Evolutionary conservation across 768 basidiomycete genomes (phyloP), one percentile per base, ranked within the genome.

Genomic region (Hemileccinum rubropunctum): DNA sequence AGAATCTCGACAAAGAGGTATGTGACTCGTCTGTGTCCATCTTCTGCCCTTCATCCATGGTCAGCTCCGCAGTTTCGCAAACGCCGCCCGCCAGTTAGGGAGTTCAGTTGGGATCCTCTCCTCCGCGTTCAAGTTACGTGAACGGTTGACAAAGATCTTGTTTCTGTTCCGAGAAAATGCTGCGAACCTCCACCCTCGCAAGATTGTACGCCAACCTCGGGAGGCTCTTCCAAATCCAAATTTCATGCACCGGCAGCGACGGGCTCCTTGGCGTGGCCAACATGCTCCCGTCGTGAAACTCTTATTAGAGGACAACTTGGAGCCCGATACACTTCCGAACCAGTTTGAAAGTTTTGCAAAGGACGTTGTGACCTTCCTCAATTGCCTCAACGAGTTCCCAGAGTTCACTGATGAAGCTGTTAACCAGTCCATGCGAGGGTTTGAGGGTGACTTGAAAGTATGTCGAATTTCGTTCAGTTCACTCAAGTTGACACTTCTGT

Each of bases 51-150:
- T 60, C 49, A 61, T 46, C 21, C 40, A 20, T 50, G 2, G 14
- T 40, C 45, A 79, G 75, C 73, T 80, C 10, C 72, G 78, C 8
- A 76, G 76, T 59, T 81, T 80, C 53, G 73, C 76, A 23, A 80
- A 80, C 20, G 78, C 80, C 8, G 77, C 78, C 17, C 76, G 80
- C 15, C 79, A 79, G 47, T 63, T 80, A 1, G 79, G 80, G 4
- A 78, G 77, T 47, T 81, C 79, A 0, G 77, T 81, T 32, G 80
- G 79, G 7, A 77, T 80, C 34, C 66, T 80, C 12, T 80, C 78
- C 9, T 81, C 80, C 10, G 75, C 79, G 1, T 78, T 74, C 59
- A 72, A 73, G 49, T 64, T 80, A 20, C 73, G 80, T 5, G 72
- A 79, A 45, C 76, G 80, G 10, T 68, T 81, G 26, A 70, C 75